Conservation (phyloP, 257 asterid genomes). For the Rubia yunnanensis region DNA sequence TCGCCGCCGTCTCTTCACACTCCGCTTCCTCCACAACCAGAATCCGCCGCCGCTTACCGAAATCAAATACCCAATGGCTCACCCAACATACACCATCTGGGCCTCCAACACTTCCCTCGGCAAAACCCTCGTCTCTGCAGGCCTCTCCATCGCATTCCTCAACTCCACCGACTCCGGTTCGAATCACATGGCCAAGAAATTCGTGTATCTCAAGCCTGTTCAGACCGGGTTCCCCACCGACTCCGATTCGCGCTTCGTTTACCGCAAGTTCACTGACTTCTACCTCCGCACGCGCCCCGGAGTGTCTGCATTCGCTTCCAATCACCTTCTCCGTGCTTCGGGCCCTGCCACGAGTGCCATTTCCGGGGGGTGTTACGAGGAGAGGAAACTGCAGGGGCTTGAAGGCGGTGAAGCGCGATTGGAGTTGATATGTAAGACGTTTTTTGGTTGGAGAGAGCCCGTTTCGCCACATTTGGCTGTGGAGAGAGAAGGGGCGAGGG, state of each 20-base stretch:
- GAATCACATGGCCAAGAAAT: slow-evolving; percentile 29
- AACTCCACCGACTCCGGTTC: slow-evolving; percentile 23
- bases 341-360: slow-evolving; percentile 38
- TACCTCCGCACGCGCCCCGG: slow-evolving; percentile 35
- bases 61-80: slow-evolving; percentile 59
- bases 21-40: slow-evolving; percentile 20
- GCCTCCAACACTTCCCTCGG: slow-evolving; percentile 92
- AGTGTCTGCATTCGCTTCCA: slow-evolving; percentile 58
- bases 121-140: slow-evolving; percentile 94
- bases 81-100: slow-evolving; percentile 92
- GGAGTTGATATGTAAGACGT: slow-evolving; percentile 66
- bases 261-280: slow-evolving; percentile 43
- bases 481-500: slow-evolving; percentile 59
- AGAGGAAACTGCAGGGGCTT: slow-evolving; percentile 50
- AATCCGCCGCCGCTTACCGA: slow-evolving; percentile 34
- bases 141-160: slow-evolving; percentile 82
- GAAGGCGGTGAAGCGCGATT: slow-evolving; percentile 39
- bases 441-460: slow-evolving; percentile 77
- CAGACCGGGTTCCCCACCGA: slow-evolving; percentile 91
- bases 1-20: slow-evolving; percentile 19
- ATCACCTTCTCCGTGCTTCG: slow-evolving; percentile 52
- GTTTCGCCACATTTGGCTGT: slow-evolving; percentile 92
- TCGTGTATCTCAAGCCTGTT: slow-evolving; percentile 71
- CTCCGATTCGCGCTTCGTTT: slow-evolving; percentile 83
- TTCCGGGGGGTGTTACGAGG: slow-evolving; percentile 50